Base-by-base conservation (phyloP, 2,329 filamentous ascomycete species). In the Hirsutella minnesotensis region DNA sequence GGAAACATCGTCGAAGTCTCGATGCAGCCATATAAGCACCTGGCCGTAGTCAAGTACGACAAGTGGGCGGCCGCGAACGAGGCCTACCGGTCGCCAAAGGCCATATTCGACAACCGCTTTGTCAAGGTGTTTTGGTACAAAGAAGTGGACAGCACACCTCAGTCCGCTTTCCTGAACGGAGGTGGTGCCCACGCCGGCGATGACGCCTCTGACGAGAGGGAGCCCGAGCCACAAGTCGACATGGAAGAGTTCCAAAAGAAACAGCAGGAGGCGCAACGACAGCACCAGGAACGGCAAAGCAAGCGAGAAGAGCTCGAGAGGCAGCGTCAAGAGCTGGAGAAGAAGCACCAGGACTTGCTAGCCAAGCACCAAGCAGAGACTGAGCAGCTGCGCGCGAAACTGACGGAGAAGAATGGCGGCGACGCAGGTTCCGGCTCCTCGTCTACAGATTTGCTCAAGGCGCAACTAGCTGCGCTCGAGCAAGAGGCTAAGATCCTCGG, bases 121-220 rank as follows among this genome's bases (percentile, higher is more conserved):
- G 86, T 92, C 39, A 89, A 87, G 53, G 81, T 90, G 0, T 88
- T 82, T 53, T 90, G 85, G 85, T 73, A 78, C 55, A 81, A 77
- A 51, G 71, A 74, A 5, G 69, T 72, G 21, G 24, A 27, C 24
- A 27, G 7, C 7, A 27, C 7, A 27, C 24, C 24, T 27, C 24
- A 27, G 24, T 27, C 24, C 7, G 24, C 24, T 7, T 27, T 12
- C 12, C 7, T 12, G 7, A 27, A 27, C 12, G 24, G 24, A 7
- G 24, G 24, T 12, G 24, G 24, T 27, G 24, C 24, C 7, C 24
- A n/a, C 22, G 22, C 39, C 1, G 48, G 50, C 19, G 24, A 24
- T 15, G n/a, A 5, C 5, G 16, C 18, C 8, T 18, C 18, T 7
- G 15, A 13, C 19, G 29, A 5, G 24, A 16, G 20, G n/a, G 49